Conservation (phyloP, 805 yeast genomes). For the Ogataea chonburiensis region DNA sequence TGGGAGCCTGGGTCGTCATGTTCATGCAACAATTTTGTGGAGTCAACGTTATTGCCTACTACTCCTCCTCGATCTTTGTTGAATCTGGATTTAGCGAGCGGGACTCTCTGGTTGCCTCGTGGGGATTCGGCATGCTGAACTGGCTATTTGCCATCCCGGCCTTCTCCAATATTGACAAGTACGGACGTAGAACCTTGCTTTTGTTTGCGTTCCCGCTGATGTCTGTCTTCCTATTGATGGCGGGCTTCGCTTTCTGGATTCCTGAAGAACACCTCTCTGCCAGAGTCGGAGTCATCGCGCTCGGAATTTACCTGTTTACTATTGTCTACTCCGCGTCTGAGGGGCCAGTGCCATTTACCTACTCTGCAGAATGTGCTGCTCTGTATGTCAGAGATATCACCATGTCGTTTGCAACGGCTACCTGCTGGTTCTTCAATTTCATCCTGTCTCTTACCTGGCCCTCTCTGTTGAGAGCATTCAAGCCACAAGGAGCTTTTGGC, state of each 20-base stretch:
- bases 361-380: conserved; percentile 83
- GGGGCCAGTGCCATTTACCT: conserved; percentile 89
- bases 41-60: conserved; percentile 83
- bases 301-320: conserved; percentile 73
- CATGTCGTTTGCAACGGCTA: conserved; percentile 75
- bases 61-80: conserved; percentile 72
- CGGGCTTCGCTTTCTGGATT: conserved; percentile 75
- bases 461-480: conserved; percentile 59
- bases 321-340: conserved; percentile 79
- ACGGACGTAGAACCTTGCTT: conserved; percentile 66
- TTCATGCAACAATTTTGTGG: conserved; percentile 93
- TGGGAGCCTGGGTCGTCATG: conserved; percentile 80
- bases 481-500: conserved; percentile 83
- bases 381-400: conserved; percentile 77
- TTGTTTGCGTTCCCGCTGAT: conserved; percentile 62
- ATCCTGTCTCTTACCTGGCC: conserved; percentile 80
- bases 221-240: conserved; percentile 54
- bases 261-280: conserved; percentile 42
- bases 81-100: conserved; percentile 63
- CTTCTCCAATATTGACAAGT: conserved; percentile 70
- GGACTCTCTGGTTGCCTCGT: conserved; percentile 70
- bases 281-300: conserved; percentile 62
- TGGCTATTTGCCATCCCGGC: conserved; percentile 83
- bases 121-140: conserved; percentile 85
- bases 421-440: conserved; percentile 75